Conservation (phyloP, 805 yeast species). For the Lipomyces sp. region DNA sequence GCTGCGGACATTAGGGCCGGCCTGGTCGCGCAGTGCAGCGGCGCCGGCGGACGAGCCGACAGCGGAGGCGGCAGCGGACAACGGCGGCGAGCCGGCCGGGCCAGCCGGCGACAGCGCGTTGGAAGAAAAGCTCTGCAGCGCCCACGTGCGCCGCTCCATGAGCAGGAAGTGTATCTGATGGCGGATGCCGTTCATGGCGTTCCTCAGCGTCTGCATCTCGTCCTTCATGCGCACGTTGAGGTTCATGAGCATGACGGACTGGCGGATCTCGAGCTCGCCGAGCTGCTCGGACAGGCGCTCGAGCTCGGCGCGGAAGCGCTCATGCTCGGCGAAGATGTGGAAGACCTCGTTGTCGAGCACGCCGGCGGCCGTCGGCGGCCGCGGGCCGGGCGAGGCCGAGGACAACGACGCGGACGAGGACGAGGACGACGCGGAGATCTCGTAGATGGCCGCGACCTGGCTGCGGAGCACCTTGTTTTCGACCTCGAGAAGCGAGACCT, state of each 20-base stretch:
- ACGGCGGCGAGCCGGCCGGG: no score
- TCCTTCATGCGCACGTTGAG: conserved; percentile 38
- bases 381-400: background rate
- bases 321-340: conserved; percentile 37
- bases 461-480: conserved; percentile 37
- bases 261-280: conserved; percentile 37
- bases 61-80: background rate
- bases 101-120: no score
- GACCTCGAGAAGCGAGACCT: conserved; percentile 34
- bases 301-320: conserved; percentile 38
- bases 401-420: conserved; percentile 6
- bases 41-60: background rate
- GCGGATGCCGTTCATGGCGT: conserved; percentile 37
- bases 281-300: conserved; percentile 34
- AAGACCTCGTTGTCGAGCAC: conserved; percentile 28
- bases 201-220: conserved; percentile 36
- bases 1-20: no score
- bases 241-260: conserved; percentile 36
- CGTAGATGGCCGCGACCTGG: conserved; percentile 31
- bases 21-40: no score
- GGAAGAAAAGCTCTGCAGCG: conserved; percentile 13
- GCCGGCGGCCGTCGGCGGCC: background rate
- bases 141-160: conserved; percentile 33
- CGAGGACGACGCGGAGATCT: background rate
- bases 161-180: conserved; percentile 39